phyloP scores from a whole-genome alignment of 305 asterid species.

The Solanum hybrid region DNA sequence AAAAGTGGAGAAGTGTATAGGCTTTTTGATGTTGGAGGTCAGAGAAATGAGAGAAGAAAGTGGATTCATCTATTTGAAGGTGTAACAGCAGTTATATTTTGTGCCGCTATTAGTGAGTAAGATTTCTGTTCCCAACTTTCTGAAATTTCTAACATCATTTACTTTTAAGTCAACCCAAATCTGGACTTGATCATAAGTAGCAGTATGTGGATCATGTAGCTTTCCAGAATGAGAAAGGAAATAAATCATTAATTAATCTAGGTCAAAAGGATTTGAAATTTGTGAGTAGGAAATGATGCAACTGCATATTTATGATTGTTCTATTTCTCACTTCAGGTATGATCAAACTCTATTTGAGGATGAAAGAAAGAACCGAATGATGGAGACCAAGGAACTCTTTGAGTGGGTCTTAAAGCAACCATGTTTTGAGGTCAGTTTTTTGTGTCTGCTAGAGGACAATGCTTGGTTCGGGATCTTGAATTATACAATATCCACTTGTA shows the following conservation, averaged over 20 bases:
- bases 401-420: constrained; percentile 97
- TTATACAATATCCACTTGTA: background rate
- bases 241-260: background rate
- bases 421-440: constrained; percentile 72
- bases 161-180: background rate
- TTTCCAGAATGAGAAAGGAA: background rate
- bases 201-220: background rate
- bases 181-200: background rate
- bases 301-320: background rate
- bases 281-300: background rate
- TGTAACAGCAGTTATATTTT: constrained; percentile 94
- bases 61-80: constrained; percentile 99
- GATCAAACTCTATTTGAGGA: constrained; percentile 94
- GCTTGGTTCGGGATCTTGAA: background rate
- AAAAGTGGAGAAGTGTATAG: constrained; percentile 94
- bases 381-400: constrained; percentile 94
- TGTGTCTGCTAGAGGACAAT: constrained; percentile 10
- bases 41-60: constrained; percentile 97
- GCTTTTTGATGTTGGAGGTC: constrained; percentile 98
- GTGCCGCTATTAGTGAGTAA: constrained; percentile 98
- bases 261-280: background rate
- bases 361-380: constrained; percentile 84
- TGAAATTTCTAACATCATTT: background rate
- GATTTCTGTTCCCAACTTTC: constrained; percentile 17
- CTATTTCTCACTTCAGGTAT: constrained; percentile 41